Conservation (phyloP, 805 yeast genomes). For the Candida silvicultrix region DNA sequence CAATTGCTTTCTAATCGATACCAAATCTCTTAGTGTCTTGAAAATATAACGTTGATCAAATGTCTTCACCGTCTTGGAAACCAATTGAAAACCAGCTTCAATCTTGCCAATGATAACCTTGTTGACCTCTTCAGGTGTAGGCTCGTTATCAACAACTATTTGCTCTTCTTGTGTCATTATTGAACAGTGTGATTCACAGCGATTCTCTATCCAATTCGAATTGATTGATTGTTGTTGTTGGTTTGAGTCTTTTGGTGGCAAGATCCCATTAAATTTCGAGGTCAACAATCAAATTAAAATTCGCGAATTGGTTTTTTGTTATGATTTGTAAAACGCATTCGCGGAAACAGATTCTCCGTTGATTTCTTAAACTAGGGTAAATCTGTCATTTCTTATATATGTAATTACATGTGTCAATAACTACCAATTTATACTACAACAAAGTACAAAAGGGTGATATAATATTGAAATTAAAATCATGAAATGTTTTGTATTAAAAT, state of each 20-base stretch:
- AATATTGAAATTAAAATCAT: too few species aligned
- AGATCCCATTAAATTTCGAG: neutral
- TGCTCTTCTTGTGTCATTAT: conserved; percentile 18
- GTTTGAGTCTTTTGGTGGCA: conserved; percentile 4
- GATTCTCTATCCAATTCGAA: neutral
- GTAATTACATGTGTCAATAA: too few species aligned
- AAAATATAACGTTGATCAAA: conserved; percentile 85
- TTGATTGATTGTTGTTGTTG: neutral
- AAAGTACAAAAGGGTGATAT: too few species aligned
- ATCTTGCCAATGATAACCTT: conserved; percentile 26
- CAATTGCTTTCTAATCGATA: conserved; percentile 63
- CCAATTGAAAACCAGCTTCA: conserved; percentile 26
- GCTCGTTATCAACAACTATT: conserved; percentile 20
- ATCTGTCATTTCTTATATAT: too few species aligned
- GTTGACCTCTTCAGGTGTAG: conserved; percentile 24
- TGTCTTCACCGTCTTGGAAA: conserved; percentile 54
- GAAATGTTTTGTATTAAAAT: too few species aligned
- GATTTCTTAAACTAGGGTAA: too few species aligned
- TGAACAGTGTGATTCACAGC: too few species aligned
- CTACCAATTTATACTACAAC: too few species aligned
- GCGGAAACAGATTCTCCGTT: too few species aligned
- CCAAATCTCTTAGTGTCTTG: conserved; percentile 79
- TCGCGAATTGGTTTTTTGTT: too few species aligned
- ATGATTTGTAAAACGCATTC: neutral
- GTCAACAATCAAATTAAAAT: neutral